Evolutionary conservation across 371 early-diverging fungal species (phyloP).

Genomic region (Mucor sp.): DNA sequence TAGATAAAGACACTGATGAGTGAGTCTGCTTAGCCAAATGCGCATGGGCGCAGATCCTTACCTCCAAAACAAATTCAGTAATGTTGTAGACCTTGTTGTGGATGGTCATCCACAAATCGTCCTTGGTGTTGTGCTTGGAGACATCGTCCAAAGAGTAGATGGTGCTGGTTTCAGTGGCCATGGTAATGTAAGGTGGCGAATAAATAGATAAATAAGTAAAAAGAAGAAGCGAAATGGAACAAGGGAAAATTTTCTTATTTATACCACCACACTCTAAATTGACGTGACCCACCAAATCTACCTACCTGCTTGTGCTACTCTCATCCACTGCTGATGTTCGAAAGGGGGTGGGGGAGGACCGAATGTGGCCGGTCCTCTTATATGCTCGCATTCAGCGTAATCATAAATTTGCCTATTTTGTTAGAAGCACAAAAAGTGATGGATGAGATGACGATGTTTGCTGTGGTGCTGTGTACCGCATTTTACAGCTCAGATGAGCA

Average conservation of each 20-base stretch:
- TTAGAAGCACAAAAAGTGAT: background rate
- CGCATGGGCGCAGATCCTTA: conserved; percentile 17
- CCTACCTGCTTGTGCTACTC: background rate
- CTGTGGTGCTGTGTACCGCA: no score
- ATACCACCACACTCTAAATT: background rate
- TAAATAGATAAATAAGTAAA: background rate
- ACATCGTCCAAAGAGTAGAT: conserved; percentile 52
- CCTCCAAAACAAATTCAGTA: conserved; percentile 76
- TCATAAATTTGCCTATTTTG: conserved; percentile 4
- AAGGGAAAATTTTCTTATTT: background rate
- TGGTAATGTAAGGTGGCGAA: background rate
- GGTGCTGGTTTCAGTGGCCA: conserved; percentile 29
- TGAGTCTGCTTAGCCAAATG: no score
- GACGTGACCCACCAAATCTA: background rate
- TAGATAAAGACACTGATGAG: conserved; percentile 1
- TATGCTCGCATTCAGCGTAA: background rate
- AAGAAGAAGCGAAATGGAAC: background rate
- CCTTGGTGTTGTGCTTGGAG: conserved; percentile 55
- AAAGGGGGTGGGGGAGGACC: background rate
- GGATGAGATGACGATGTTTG: background rate
- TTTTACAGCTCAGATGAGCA: background rate
- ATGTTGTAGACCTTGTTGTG: conserved; percentile 86
- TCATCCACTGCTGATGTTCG: background rate
- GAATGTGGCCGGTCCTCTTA: background rate
- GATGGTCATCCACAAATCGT: conserved; percentile 71